Evolutionary conservation across 441 rosid genomes (phyloP).

Genomic region (Eutrema salsugineum): DNA sequence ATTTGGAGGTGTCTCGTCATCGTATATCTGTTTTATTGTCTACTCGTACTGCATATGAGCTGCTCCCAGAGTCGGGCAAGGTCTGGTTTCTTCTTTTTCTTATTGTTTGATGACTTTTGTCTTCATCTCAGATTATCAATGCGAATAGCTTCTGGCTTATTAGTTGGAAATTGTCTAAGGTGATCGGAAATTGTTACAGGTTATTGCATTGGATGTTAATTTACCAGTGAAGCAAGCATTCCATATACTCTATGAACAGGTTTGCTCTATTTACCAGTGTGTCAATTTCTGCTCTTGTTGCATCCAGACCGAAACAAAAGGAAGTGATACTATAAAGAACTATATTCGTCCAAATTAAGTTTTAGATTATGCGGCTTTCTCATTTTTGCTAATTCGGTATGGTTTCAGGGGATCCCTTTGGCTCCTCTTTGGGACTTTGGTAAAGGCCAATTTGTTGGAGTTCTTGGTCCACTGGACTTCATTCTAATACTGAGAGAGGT

Average conservation of each 20-base stretch:
- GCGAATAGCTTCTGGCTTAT: constrained; percentile 6
- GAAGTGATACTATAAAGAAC: neutral
- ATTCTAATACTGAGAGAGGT: constrained; percentile 76
- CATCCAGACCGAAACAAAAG: constrained; percentile 8
- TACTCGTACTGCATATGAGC: constrained; percentile 67
- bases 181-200: constrained; percentile 35
- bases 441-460: constrained; percentile 65
- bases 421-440: constrained; percentile 80
- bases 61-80: constrained; percentile 87
- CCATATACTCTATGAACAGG: constrained; percentile 80
- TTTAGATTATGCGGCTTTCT: constrained; percentile 18
- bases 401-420: constrained; percentile 63
- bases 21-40: constrained; percentile 63
- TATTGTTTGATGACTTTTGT: constrained; percentile 15
- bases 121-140: neutral
- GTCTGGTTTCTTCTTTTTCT: constrained; percentile 43
- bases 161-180: neutral
- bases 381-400: constrained; percentile 33
- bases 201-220: constrained; percentile 69
- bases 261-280: constrained; percentile 24
- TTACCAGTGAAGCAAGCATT: constrained; percentile 86
- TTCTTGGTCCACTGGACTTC: constrained; percentile 73
- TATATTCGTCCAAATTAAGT: neutral
- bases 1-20: constrained; percentile 56
- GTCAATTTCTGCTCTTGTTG: constrained; percentile 19